Base-by-base conservation (phyloP, 2,329 filamentous ascomycete genomes). In the Paecilomyces sp. region DNA sequence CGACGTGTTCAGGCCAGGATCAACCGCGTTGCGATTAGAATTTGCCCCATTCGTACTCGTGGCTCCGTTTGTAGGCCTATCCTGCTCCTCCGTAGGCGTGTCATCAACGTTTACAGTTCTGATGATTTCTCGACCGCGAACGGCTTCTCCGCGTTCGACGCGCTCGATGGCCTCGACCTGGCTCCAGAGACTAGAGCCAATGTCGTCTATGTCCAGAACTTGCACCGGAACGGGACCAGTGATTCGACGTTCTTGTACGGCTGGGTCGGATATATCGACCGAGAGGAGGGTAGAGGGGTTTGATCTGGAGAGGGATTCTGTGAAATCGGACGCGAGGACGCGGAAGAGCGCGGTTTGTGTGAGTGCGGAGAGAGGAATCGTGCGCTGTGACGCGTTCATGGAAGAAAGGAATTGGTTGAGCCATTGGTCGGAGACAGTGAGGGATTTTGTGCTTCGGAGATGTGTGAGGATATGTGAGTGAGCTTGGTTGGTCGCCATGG, bases 191-290 rank as follows among this genome's bases (percentile, higher is more conserved):
- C 88, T 91, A 57, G 84, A 82, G 1, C 87, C 83, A 22, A 97
- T 82, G 70, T 97, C 92, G 70, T 96, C 88, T 7, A 97, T 81
- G 67, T 95, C 92, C 1, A 96, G 77, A 0, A 97, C 84, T 73
- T 97, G 94, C 1, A 94, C 88, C 2, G 88, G 80, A 0, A 93
- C 80, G 33, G 90, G 84, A 1, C 80, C 81, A 0, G 77, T 62
- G 0, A 97, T 77, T 0, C 75, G 77, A 3, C 78, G 74, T 60
- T 90, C 85, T 63, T 83, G 80, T 9, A 82, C 73, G 3, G 77
- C 75, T 0, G 83, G 78, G 64, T 84, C 78, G 55, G 79, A 75
- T n/a, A 87, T 75, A 63, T 83, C 81, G 0, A 74, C 59, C 0
- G 92, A 90, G 3, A 92, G 78, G 7, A 79, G 65, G 7, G 67